Percentiles rank a stretch among this genome's conserved stretches.
phyloP scores from a whole-genome alignment of 768 basidiomycete species.

The Megacollybia marginata region DNA sequence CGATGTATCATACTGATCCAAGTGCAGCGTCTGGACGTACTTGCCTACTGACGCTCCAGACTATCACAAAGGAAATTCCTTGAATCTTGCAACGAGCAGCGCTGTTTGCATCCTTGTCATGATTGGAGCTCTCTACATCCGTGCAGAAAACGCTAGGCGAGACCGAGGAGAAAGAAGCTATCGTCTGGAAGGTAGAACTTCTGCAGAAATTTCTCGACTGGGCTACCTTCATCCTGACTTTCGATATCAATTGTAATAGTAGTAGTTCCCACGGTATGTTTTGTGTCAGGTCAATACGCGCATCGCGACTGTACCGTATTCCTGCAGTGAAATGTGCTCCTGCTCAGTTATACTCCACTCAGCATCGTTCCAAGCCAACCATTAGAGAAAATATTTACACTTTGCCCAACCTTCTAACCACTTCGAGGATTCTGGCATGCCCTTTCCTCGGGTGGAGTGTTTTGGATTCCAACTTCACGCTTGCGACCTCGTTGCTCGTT shows the following conservation, averaged over 20 bases:
- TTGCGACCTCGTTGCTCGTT: slow-evolving; percentile 77
- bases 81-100: slow-evolving; percentile 33
- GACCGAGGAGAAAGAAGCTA: slow-evolving; percentile 33
- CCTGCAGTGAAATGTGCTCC: too few species aligned
- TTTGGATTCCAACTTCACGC: slow-evolving; percentile 66
- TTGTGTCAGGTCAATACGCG: too few species aligned
- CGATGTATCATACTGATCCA: too few species aligned
- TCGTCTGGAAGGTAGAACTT: slow-evolving; percentile 29
- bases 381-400: slow-evolving; percentile 83
- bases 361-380: background rate
- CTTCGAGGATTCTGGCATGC: slow-evolving; percentile 82
- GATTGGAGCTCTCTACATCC: slow-evolving; percentile 27
- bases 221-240: slow-evolving; percentile 39
- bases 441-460: slow-evolving; percentile 92
- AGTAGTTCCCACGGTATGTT: too few species aligned
- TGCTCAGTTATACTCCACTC: too few species aligned
- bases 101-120: slow-evolving; percentile 23
- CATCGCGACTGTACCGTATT: too few species aligned
- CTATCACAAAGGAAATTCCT: slow-evolving; percentile 37
- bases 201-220: slow-evolving; percentile 28
- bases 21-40: slow-evolving; percentile 34
- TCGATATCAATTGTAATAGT: slow-evolving; percentile 29
- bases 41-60: slow-evolving; percentile 37
- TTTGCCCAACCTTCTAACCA: slow-evolving; percentile 82
- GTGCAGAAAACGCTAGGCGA: slow-evolving; percentile 34